phyloP scores from a whole-genome alignment of 495 filamentous ascomycete species.

The Tricharina praecox region DNA sequence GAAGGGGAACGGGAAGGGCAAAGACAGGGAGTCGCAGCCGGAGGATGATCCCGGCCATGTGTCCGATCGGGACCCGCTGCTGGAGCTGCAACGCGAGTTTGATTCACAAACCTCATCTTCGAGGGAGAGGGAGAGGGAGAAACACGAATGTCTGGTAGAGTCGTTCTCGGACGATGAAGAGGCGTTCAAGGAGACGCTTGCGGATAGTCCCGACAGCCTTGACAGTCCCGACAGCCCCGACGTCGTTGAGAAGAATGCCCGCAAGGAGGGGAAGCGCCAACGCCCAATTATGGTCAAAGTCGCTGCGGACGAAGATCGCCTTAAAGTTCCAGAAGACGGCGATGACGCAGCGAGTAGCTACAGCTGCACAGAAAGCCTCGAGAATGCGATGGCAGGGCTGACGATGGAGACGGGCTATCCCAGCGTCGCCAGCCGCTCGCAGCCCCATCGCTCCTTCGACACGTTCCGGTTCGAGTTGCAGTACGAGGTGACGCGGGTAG shows the following conservation, averaged over 20 bases:
- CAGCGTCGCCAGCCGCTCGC: not conserved
- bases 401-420: no score
- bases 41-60: no score
- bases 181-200: not conserved
- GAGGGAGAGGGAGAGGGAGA: no score
- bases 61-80: no score
- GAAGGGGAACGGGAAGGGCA: no score
- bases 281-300: not conserved
- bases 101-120: no score
- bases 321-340: not conserved
- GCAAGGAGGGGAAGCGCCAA: not conserved
- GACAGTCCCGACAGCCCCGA: not conserved
- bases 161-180: not conserved
- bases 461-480: not conserved
- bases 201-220: not conserved
- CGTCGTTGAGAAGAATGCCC: not conserved
- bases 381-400: not conserved
- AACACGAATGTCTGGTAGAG: no score
- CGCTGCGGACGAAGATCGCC: not conserved
- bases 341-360: not conserved
- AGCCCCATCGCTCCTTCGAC: not conserved
- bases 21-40: no score
- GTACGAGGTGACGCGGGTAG: constrained; percentile 3
- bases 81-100: no score
- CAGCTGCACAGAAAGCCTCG: not conserved